Evolutionary conservation across 805 yeast species (phyloP).

Genomic region (Metschnikowia borealis): DNA sequence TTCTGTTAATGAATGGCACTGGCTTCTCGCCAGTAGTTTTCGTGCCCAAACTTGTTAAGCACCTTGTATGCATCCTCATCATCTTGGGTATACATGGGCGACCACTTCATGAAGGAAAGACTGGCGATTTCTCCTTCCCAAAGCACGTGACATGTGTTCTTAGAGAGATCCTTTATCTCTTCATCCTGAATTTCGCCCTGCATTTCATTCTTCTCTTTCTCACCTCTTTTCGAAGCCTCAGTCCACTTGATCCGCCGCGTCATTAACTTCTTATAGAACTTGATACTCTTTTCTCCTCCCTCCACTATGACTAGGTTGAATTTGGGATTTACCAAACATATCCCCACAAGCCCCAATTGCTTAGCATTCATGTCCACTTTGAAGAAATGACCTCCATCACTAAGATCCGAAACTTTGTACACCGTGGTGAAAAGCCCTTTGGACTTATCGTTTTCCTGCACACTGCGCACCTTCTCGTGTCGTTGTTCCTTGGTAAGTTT

Average conservation of each 20-base stretch:
- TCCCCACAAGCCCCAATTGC: conserved; percentile 65
- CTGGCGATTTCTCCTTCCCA: conserved; percentile 71
- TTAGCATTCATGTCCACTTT: conserved; percentile 80
- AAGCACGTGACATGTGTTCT: conserved; percentile 45
- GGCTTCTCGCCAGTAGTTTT: conserved; percentile 51
- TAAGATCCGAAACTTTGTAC: conserved; percentile 50
- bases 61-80: conserved; percentile 50
- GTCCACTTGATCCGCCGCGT: conserved; percentile 69
- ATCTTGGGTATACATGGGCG: conserved; percentile 49
- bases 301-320: conserved; percentile 66
- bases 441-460: conserved; percentile 45
- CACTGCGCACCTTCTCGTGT: conserved; percentile 44
- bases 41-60: conserved; percentile 50
- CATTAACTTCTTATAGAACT: conserved; percentile 61
- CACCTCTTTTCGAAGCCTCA: conserved; percentile 9
- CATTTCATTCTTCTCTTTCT: neutral
- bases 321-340: conserved; percentile 43
- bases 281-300: conserved; percentile 62
- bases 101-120: conserved; percentile 64
- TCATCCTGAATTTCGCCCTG: too few relatives aligned
- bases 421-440: conserved; percentile 57
- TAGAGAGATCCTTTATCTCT: conserved; percentile 28
- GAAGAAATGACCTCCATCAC: conserved; percentile 63
- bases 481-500: conserved; percentile 56
- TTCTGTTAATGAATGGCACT: neutral